Base-by-base conservation (phyloP, 345 rosid species). In the Atalantia buxifolia region DNA sequence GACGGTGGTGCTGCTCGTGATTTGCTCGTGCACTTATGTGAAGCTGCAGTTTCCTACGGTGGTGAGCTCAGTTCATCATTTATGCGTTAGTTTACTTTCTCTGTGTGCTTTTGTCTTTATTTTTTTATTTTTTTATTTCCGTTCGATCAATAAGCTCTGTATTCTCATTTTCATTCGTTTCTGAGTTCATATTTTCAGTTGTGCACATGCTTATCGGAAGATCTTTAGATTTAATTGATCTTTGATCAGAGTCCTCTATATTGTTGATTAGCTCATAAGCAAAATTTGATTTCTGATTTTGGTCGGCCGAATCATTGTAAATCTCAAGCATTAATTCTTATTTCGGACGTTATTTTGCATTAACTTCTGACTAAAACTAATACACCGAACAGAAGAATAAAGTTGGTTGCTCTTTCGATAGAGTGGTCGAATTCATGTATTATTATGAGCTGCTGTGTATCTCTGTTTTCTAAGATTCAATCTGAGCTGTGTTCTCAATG, bases 31-130 rank as follows among this genome's bases (percentile, higher is more conserved):
- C 86, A 94, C 94, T 13, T 93, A 85, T 64, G 88, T 97, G 61
- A 96, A 92, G 92, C 89, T 96, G 98, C 99, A 96, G 56, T 96
- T 96, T 82, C 98, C 99, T 22, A n/a, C n/a, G n/a, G n/a, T n/a
- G n/a, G n/a, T n/a, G n/a, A n/a, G n/a, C n/a, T n/a, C n/a, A n/a
- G n/a, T n/a, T n/a, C n/a, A n/a, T n/a, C n/a, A n/a, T n/a, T n/a
- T n/a, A n/a, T n/a, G n/a, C 65, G 84, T 57, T 22, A 8, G 7
- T 19, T 56, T 76, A n/a, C 48, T 64, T 63, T 27, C 60, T 4
- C 1, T 1, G 0, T 65, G 9, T 5, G 35, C 18, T 65, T 35
- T 10, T 21, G 2, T 33, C 25, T 22, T 40, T 9, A 9, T 38
- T 38, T 38, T 0, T 40, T 42, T 35, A 35, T 35, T 42, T 42